Conservation (phyloP, 2,329 filamentous ascomycete species). For the Colletotrichum limetticola region DNA sequence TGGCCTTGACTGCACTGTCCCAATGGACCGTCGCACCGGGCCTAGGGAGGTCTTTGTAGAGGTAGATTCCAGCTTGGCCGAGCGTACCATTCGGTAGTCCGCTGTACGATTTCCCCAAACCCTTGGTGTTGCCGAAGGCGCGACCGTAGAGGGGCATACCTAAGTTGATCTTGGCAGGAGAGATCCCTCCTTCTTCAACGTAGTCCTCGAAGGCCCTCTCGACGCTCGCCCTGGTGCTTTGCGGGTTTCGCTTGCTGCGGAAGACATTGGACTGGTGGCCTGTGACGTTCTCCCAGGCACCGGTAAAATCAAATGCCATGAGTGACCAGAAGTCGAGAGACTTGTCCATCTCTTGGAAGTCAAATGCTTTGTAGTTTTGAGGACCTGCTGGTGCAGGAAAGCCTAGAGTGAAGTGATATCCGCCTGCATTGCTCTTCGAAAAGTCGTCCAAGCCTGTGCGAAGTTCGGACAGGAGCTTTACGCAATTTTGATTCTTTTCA, state of each 20-base stretch:
- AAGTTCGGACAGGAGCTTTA: slow-evolving; percentile 54
- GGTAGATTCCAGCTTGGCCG: slow-evolving; percentile 78
- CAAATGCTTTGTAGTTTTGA: slow-evolving; percentile 59
- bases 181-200: slow-evolving; percentile 62
- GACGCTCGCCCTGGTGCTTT: slow-evolving; percentile 75
- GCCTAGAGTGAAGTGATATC: slow-evolving; percentile 61
- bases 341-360: slow-evolving; percentile 63
- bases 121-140: slow-evolving; percentile 58
- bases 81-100: slow-evolving; percentile 75
- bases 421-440: slow-evolving; percentile 49
- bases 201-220: slow-evolving; percentile 73
- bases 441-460: slow-evolving; percentile 56
- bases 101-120: slow-evolving; percentile 71
- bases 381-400: slow-evolving; percentile 61
- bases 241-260: slow-evolving; percentile 58
- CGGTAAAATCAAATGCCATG: slow-evolving; percentile 78
- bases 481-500: slow-evolving; percentile 51
- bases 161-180: slow-evolving; percentile 73
- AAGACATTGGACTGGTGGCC: slow-evolving; percentile 79
- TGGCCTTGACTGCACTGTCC: slow-evolving; percentile 70
- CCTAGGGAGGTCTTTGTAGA: slow-evolving; percentile 81
- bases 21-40: slow-evolving; percentile 66
- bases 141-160: slow-evolving; percentile 73
- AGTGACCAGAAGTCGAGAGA: slow-evolving; percentile 69
- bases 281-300: slow-evolving; percentile 70